Base-by-base conservation (phyloP, 140 eudicot species). In the Oenanthe javanica region DNA sequence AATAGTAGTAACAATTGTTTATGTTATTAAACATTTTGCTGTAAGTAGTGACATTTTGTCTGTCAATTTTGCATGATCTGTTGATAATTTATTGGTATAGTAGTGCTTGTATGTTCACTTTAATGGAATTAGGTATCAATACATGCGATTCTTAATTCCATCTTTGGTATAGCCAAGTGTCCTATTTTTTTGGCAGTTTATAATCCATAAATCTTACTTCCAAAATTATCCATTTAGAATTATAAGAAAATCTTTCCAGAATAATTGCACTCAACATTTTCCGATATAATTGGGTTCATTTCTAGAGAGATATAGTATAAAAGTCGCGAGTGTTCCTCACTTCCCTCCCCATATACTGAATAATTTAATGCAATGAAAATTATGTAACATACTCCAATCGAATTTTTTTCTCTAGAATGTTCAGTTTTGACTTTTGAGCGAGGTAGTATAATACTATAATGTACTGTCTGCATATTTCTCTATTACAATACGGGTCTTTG, bases 401-500 rank as follows among this genome's bases (percentile, higher is more conserved):
- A 18, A 54, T 31, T 31, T 31, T 31, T 31, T 31, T 31, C 31
- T 1, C 31, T 31, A 31, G 31, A 31, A 31, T 31, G 1, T 31
- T 31, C 31, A 31, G 31, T 31, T 31, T 31, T 31, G 31, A 31
- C 31, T 54, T 42, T 97, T 97, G 83, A 92, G 79, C 87, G 91
- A 95, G 82, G 90, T 84, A 64, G 97, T 95, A 31, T 31, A 31
- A 31, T 31, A 31, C 31, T 31, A 31, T 31, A 31, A 31, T 31
- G 31, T 31, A 31, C 31, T 90, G 81, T 96, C 99, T 61, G 99
- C 97, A 48, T 83, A 91, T 48, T 90, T 48, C 90, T 95, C 55
- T 95, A 95, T 95, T 81, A 91, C 79, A 63, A 92, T 95, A 97
- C 99, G 91, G 97, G 99, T 94, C 23, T 54, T 4, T 54, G 4